Base-by-base conservation (phyloP, 208 protist genomes). In the Leishmania lainsoni region DNA sequence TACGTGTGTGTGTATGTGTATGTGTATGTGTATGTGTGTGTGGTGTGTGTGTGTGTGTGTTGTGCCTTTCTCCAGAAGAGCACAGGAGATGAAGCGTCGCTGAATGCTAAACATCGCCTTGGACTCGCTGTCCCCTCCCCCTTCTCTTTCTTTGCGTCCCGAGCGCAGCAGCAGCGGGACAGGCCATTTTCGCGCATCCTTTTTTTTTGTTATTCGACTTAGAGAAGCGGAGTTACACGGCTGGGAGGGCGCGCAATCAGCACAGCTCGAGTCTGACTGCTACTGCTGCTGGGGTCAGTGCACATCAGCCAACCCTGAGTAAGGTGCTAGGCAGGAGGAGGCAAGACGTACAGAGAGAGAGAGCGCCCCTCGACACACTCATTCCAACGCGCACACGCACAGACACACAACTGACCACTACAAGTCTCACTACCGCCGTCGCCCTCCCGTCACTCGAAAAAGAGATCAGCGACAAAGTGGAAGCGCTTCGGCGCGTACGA, bases 401-500 rank as follows among this genome's bases (percentile, higher is more conserved):
- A 52, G 22, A 45, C 74, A 26, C 29, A 29, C 39, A 32, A 29
- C 22, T 68, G 17, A 14, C 9, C 69, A 73, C 22, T 12, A 51
- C 45, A 26, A 22, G 20, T 22, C 51, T 51, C 69, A 52, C 22
- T 54, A 35, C 61, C 26, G 26, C 26, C 5, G 0, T 52, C 45
- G 29, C 29, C 39, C n/a, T n/a, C n/a, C 39, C 16, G 72, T 76
- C 70, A 86, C 45, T 81, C 69, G 79, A 96, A 95, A 17, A 58
- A 10, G 16, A 97, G 20, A 81, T 97, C 94, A 16, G 93, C 94
- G 5, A 98, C 95, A 78, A 87, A 96, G 79, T 98, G 95, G 68
- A 88, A 98, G 17, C 84, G 84, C 61, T 96, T 96, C 66, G 93
- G 93, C 1, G 95, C 91, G 81, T 98, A 98, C 68, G 95, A 98